Base-by-base conservation (phyloP, 2,329 filamentous ascomycete genomes). In the Claviceps spartinae region DNA sequence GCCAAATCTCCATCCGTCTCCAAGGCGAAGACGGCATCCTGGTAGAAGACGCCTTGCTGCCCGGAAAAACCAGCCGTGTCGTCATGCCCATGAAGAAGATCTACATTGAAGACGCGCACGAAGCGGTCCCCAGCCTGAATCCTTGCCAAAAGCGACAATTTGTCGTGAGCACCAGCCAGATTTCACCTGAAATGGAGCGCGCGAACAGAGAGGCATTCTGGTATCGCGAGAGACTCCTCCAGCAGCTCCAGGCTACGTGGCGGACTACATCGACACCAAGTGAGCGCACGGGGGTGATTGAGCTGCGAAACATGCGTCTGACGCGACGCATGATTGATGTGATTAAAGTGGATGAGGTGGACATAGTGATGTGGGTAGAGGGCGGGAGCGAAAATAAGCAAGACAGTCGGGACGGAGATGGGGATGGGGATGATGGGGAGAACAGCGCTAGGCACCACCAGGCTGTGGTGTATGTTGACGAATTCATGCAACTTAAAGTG, bases 131-230 rank as follows among this genome's bases (percentile, higher is more conserved):
- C 1, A 83, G 82, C 1, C 73, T 95, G 9, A 89, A 91, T 58
- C 85, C 85, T 0, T 82, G 84, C 0, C 82, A 85, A n/a, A 85
- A 88, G 62, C 79, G 89, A n/a, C 90, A 96, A 62, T 96, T 95
- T 60, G 87, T 96, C 34, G 87, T 95, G 44, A 93, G 86, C 66
- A 79, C 83, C 16, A 83, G 81, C 62, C 86, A 86, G 60, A 80
- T 90, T 52, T 83, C 85, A 0, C 86, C 88, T 0, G 88, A 93
- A 57, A 79, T 78, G 44, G 90, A 96, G 68, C 79, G 86, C 37
- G 78, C 82, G 13, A 85, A 77, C 54, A 77, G 90, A 49, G 88
- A 95, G 68, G 81, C 83, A 0, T 96, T 96, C 65, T 96, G 90
- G 90, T 95, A 88, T 65, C 81, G 89, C 16, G 86, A 95, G 65